These are phyloP conservation scores for Stevia rebaudiana DNA, from an alignment of 140 eudicot genomes.

Conservation along the genomic window DNA sequence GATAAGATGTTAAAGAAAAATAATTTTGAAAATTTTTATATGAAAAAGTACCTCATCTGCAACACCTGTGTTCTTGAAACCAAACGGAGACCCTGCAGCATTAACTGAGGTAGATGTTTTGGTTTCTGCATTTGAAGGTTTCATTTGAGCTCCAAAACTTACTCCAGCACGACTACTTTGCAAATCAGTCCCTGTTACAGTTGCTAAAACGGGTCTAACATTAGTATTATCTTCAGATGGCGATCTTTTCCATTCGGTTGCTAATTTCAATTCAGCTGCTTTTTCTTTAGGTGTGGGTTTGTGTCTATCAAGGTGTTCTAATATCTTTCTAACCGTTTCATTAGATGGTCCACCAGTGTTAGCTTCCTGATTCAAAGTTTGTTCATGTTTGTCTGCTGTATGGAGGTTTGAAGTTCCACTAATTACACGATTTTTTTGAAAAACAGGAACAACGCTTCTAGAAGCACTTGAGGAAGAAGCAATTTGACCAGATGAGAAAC, in stretches of 20 bases:
- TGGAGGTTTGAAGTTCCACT: conserved; percentile 29
- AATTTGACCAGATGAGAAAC: conserved; percentile 29
- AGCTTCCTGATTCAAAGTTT: conserved; percentile 30
- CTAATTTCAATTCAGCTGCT: conserved; percentile 68
- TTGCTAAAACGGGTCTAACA: conserved; percentile 11
- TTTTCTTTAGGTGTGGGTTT: conserved; percentile 71
- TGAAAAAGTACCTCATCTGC: conserved; percentile 47
- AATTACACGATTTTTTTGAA: conserved; percentile 44
- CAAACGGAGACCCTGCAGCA: conserved; percentile 28
- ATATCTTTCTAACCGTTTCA: conserved; percentile 58
- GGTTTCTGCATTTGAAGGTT: conserved; percentile 20
- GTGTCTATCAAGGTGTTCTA: conserved; percentile 69
- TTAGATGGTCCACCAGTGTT: conserved; percentile 36
- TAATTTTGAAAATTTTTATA: background rate
- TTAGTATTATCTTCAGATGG: conserved; percentile 30
- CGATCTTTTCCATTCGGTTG: conserved; percentile 50
- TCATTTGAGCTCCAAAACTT: conserved; percentile 20
- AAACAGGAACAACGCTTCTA: conserved; percentile 38
- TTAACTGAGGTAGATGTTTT: conserved; percentile 25
- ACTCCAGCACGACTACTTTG: conserved; percentile 24
- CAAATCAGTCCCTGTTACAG: conserved; percentile 24
- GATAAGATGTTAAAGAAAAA: background rate
- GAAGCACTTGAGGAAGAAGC: conserved; percentile 33
- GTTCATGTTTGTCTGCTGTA: conserved; percentile 27
- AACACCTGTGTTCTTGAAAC: conserved; percentile 25